Base-by-base conservation (phyloP, 1,284 basidiomycete species). In the Cryptococcus sp. region DNA sequence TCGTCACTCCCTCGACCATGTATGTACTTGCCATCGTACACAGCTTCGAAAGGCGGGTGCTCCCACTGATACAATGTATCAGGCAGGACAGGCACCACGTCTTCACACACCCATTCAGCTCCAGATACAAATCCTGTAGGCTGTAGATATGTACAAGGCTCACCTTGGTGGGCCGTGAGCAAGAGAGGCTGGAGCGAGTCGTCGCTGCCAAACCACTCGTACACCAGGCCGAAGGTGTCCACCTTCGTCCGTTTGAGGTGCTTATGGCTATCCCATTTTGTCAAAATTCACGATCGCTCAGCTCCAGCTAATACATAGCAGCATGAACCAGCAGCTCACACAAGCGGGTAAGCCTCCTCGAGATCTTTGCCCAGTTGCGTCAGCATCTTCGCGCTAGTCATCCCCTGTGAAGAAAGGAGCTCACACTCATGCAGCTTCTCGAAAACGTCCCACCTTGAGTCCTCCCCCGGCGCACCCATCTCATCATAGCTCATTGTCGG, bases 161-260 rank as follows among this genome's bases (percentile, higher is more conserved):
- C 50, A 80, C 84, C 85, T 77, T 87, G 84, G 67, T 88, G 87
- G 0, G 79, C 85, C 23, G 82, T 80, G 36, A 89, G 73, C 42
- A 88, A 77, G 2, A 87, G 67, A 0, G 87, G 87, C 69, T 87
- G 85, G 55, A 87, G 75, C 7, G 73, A 70, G 1, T 67, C 44
- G 57, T 85, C 79, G 0, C 79, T 79, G 42, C 87, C 88, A 38
- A 78, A 69, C 82, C 85, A 86, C 13, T 81, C 81, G 64, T 82
- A 87, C 1, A 88, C 77, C n/a, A 88, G 70, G 0, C 83, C 87
- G 57, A 84, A 84, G 0, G 83, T 82, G 66, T 86, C 85, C 60
- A 89, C 82, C 59, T 82, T 81, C 1, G 80, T 82, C 50, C 84
- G 66, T 38, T 80, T 71, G 3, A 86, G 77, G 16, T 76, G 76